Base-by-base conservation (phyloP, 1,284 basidiomycete species). In the Ceratobasidium sp. region DNA sequence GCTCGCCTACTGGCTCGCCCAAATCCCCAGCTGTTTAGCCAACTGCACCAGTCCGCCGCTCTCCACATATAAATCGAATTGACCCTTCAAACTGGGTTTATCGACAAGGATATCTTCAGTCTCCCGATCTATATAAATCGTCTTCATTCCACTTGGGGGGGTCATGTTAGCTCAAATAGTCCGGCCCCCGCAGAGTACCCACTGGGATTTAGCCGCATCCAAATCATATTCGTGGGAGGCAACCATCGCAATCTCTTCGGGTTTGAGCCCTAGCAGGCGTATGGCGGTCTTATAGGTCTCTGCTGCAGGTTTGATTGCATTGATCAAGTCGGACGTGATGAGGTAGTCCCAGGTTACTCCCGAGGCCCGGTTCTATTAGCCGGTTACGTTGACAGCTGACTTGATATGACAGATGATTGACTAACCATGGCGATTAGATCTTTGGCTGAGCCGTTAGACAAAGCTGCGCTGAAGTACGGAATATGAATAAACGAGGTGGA, bases 221-320 rank as follows among this genome's bases (percentile, higher is more conserved):
- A 77, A 57, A 62, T 78, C 77, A 20, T 77, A 75, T 0, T 74
- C 74, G 54, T 78, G 77, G 3, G 74, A 73, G 5, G 77, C 77
- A 7, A 76, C 75, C 75, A 78, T 76, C 3, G 74, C 76, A 1
- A 75, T 72, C 54, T 78, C 73, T 0, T 71, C 72, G 0, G 74
- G 72, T n/a, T 73, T 35, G 4, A 67, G 64, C 31, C 73, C 70
- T 2, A 77, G 70, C 0, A 74, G 45, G 1, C 53, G 71, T n/a
- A 76, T 72, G 3, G 73, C 75, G 27, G 73, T 71, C 45, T 74
- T 69, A 64, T 78, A 78, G 72, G 75, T 74, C 12, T 71, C 71
- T 5, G 74, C 72, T 35, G 75, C 72, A 15, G 77, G 77, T 52
- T 78, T 78, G 72, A 76, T 77, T 0, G 77, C 72, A 17, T 54